Evolutionary conservation across 31 red algal species (phyloP).

Genomic region (Endocladia muricata): DNA sequence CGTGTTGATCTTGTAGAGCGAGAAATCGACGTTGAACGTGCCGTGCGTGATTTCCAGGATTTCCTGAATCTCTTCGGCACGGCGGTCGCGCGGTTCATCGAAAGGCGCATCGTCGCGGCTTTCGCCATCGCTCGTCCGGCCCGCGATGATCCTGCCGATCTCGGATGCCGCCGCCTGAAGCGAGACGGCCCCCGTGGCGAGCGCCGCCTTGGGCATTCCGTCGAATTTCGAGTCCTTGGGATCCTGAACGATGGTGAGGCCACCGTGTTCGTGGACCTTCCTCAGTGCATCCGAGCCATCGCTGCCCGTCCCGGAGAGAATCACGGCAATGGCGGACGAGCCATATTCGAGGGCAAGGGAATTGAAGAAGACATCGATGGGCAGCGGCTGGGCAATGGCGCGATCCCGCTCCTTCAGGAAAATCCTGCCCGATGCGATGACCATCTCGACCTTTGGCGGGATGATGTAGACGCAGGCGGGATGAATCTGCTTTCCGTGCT

Average conservation of each 20-base stretch:
- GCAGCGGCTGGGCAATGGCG: not conserved
- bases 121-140: too few species aligned
- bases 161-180: too few species aligned
- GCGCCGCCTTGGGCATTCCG: too few species aligned
- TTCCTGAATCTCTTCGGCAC: too few species aligned
- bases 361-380: slow-evolving; percentile 6
- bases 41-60: too few species aligned
- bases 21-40: too few species aligned
- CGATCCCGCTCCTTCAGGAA: slow-evolving; percentile 1
- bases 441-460: not conserved
- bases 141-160: too few species aligned
- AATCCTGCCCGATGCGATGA: not conserved
- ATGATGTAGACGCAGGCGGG: not conserved
- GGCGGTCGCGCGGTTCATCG: too few species aligned
- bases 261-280: not conserved
- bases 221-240: too few species aligned
- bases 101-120: too few species aligned
- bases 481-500: not conserved
- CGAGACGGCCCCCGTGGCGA: too few species aligned
- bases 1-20: too few species aligned
- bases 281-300: not conserved
- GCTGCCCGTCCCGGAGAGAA: not conserved
- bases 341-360: slow-evolving; percentile 3
- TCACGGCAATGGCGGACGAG: not conserved
- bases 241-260: slow-evolving; percentile 1